A percentile compares a stretch with the other conserved stretches of the same genome.
These are phyloP conservation scores for Globisporangium emineosum DNA, from an alignment of 352 stramenopile species.

Conservation along the genomic window DNA sequence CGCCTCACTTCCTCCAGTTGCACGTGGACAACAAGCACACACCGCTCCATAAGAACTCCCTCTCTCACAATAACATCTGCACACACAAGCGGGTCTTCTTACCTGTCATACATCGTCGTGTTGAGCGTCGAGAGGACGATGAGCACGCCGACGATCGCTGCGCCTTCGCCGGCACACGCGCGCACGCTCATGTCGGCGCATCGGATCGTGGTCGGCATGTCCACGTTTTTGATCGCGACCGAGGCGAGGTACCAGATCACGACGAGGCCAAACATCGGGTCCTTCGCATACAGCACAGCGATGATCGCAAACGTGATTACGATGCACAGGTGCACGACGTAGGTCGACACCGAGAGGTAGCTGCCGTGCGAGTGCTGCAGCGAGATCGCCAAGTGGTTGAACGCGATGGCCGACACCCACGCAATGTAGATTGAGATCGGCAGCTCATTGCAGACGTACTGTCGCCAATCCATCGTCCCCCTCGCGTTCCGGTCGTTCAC, in stretches of 20 bases:
- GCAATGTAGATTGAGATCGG: conserved; percentile 77
- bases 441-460: conserved; percentile 73
- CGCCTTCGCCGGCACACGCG: conserved; percentile 57
- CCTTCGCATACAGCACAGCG: conserved; percentile 57
- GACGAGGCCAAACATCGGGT: conserved; percentile 55
- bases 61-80: neutral
- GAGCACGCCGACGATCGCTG: conserved; percentile 50
- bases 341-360: conserved; percentile 54
- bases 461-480: conserved; percentile 49
- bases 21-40: neutral
- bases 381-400: conserved; percentile 64
- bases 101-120: conserved; percentile 63
- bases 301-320: conserved; percentile 60
- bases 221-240: conserved; percentile 56
- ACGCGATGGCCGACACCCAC: conserved; percentile 68
- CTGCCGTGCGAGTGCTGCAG: conserved; percentile 52
- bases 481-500: conserved; percentile 64
- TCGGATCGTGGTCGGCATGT: conserved; percentile 34
- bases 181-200: conserved; percentile 58
- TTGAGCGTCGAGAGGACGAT: conserved; percentile 49
- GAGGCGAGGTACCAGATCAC: conserved; percentile 68
- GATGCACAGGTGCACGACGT: conserved; percentile 60
- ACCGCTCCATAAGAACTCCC: neutral
- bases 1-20: conserved; percentile 8
- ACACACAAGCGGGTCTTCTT: conserved; percentile 3